A percentile compares a stretch with the other conserved stretches of the same genome.
Conservation (phyloP, 2,329 filamentous ascomycete species). For the Harringtonia lauricola region DNA sequence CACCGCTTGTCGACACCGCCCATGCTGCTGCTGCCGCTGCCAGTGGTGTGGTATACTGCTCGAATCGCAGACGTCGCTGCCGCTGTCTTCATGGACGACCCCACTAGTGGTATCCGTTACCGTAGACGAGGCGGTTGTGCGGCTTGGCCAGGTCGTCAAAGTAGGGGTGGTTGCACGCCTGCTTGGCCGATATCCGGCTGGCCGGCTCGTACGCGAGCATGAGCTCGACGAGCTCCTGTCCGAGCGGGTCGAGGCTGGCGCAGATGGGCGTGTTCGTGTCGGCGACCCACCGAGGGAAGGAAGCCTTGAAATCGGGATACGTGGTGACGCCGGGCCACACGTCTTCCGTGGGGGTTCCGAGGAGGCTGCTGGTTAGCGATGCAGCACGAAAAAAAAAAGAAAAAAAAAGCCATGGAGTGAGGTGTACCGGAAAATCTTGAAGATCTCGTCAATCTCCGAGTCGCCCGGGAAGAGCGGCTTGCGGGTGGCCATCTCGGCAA, state of each 20-base stretch:
- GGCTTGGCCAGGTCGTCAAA: conserved; percentile 37
- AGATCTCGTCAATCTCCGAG: conserved; percentile 87
- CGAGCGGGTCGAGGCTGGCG: conserved; percentile 56
- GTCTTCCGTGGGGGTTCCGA: conserved; percentile 70
- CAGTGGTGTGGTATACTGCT: too few relatives aligned
- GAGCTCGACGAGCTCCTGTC: conserved; percentile 52
- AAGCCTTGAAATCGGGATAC: conserved; percentile 81
- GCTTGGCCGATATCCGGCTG: conserved; percentile 74
- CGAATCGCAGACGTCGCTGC: too few relatives aligned
- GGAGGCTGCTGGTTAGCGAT: conserved; percentile 34
- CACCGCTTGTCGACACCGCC: too few relatives aligned
- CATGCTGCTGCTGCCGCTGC: too few relatives aligned
- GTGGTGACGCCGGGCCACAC: conserved; percentile 79
- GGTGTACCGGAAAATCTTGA: conserved; percentile 78
- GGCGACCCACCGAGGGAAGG: conserved; percentile 77
- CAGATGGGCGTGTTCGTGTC: conserved; percentile 54
- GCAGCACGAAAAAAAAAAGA: background rate
- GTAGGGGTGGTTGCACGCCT: conserved; percentile 74
- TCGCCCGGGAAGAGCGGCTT: conserved; percentile 84
- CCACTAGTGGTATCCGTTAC: conserved; percentile 21
- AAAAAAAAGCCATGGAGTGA: background rate
- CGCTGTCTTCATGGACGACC: background rate
- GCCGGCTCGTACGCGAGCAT: conserved; percentile 79
- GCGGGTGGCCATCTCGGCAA: conserved; percentile 85
- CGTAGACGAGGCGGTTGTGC: conserved; percentile 10